Evolutionary conservation across 176 grass and related monocot genomes (phyloP).

Genomic region (Triticum urartu): DNA sequence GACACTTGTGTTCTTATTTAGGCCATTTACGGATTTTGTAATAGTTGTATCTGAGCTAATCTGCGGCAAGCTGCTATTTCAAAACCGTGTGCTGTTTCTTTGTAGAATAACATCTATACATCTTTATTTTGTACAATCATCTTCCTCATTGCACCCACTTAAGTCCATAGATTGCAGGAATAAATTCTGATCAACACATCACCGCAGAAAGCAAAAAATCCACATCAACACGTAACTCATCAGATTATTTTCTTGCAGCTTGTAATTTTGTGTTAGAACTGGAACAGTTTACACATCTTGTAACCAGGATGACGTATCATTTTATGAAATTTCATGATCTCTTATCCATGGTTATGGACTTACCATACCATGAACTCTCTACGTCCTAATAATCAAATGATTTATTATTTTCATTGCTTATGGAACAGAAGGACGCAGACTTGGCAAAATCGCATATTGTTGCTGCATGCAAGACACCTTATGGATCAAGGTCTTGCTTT

Average conservation of each 20-base stretch:
- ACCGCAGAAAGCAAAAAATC: background rate
- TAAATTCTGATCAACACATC: background rate
- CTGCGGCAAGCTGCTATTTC: background rate
- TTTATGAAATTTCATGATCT: background rate
- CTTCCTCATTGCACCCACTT: background rate
- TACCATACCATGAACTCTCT: background rate
- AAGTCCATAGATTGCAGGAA: background rate
- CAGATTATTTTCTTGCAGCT: background rate
- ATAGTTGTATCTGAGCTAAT: background rate
- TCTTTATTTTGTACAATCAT: background rate
- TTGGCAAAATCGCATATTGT: conserved; percentile 61
- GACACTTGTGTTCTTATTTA: background rate
- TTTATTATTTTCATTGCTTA: background rate
- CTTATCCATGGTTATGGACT: background rate
- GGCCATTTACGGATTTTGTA: background rate
- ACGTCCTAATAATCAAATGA: background rate
- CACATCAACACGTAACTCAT: background rate
- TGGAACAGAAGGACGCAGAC: conserved; percentile 48
- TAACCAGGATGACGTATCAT: background rate
- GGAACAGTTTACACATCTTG: background rate
- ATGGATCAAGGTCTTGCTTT: conserved; percentile 75
- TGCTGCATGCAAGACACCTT: conserved; percentile 74
- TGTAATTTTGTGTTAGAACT: background rate
- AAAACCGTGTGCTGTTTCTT: background rate
- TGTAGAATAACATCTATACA: background rate